Conservation (phyloP, 2,329 filamentous ascomycete genomes). For the Exophiala mesophila region DNA sequence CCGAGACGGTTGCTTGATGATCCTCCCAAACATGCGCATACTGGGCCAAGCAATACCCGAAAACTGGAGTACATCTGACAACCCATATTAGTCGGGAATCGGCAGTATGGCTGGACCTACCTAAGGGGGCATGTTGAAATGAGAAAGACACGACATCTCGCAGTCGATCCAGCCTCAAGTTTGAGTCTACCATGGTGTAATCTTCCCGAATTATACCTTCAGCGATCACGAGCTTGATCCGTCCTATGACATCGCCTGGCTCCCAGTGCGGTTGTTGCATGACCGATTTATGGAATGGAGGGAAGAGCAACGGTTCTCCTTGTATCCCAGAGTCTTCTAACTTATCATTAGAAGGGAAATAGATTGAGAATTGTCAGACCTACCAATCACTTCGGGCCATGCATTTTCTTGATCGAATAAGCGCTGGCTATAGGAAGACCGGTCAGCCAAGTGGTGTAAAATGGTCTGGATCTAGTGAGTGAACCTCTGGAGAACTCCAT, state of each 20-base stretch:
- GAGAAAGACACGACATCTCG: slow-evolving; percentile 73
- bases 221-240: slow-evolving; percentile 71
- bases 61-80: slow-evolving; percentile 64
- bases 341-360: too few species aligned
- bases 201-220: slow-evolving; percentile 59
- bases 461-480: background rate
- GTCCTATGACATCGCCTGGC: slow-evolving; percentile 63
- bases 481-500: slow-evolving; percentile 55
- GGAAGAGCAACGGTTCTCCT: slow-evolving; percentile 57
- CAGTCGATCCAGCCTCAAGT: slow-evolving; percentile 53
- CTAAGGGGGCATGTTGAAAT: slow-evolving; percentile 76
- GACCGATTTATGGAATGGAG: slow-evolving; percentile 64
- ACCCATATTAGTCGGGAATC: slow-evolving; percentile 2
- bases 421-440: slow-evolving; percentile 11
- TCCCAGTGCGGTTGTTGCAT: slow-evolving; percentile 68
- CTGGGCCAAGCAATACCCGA: slow-evolving; percentile 78
- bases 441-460: too few species aligned
- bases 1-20: slow-evolving; percentile 33
- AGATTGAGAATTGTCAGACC: background rate
- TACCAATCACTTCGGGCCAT: slow-evolving; percentile 42
- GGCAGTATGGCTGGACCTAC: slow-evolving; percentile 44
- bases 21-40: slow-evolving; percentile 56
- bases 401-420: slow-evolving; percentile 21
- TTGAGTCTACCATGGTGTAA: slow-evolving; percentile 20
- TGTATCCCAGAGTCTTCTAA: too few species aligned